Percentiles rank a stretch among this genome's conserved stretches.
Conservation (phyloP, 2,329 filamentous ascomycete species). For the Furcasterigmium furcatum region DNA sequence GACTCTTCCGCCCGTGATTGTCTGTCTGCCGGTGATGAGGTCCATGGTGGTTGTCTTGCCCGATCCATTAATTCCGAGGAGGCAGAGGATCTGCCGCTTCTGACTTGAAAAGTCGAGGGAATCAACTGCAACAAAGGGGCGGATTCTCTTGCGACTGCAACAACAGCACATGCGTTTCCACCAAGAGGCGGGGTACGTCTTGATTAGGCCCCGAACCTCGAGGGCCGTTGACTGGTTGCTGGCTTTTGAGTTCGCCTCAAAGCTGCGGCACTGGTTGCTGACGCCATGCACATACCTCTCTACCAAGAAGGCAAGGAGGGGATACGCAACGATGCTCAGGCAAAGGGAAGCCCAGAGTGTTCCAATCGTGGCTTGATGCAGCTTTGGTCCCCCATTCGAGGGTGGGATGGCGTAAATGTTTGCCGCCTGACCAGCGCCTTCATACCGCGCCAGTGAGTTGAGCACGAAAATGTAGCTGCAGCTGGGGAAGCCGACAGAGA, state of each 20-base stretch:
- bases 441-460: slow-evolving; percentile 15
- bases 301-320: not conserved
- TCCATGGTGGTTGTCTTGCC: slow-evolving; percentile 55
- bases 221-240: slow-evolving; percentile 9
- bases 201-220: slow-evolving; percentile 12
- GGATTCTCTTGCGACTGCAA: slow-evolving; percentile 11
- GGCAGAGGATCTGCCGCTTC: slow-evolving; percentile 61
- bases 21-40: slow-evolving; percentile 20
- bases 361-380: slow-evolving; percentile 7
- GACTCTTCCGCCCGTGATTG: slow-evolving; percentile 56
- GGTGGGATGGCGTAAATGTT: slow-evolving; percentile 16
- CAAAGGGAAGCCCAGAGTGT: slow-evolving; percentile 1
- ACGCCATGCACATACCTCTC: slow-evolving; percentile 26
- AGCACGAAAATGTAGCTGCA: slow-evolving; percentile 25
- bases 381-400: slow-evolving; percentile 14
- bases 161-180: slow-evolving; percentile 19
- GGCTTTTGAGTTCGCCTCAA: slow-evolving; percentile 17
- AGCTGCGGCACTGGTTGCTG: slow-evolving; percentile 53
- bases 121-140: slow-evolving; percentile 45
- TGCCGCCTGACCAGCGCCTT: slow-evolving; percentile 8
- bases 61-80: slow-evolving; percentile 58
- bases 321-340: not conserved
- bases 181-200: slow-evolving; percentile 16
- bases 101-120: slow-evolving; percentile 34
- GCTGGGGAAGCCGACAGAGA: slow-evolving; percentile 19